phyloP scores from a whole-genome alignment of 1,139 yeast genomes.

The Arxiozyma telluris region DNA sequence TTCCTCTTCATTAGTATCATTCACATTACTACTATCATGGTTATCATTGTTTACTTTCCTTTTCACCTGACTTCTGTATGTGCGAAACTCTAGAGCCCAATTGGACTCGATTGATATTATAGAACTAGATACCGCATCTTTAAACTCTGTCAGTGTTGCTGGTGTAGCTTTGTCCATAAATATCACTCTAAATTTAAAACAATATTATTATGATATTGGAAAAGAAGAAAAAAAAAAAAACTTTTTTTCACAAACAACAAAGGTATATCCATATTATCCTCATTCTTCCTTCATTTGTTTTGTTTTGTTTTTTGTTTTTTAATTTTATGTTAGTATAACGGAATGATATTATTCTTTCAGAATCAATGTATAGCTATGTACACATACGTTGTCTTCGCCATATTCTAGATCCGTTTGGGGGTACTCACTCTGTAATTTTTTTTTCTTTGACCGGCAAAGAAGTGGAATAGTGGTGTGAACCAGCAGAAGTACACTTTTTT shows the following conservation, averaged over 20 bases:
- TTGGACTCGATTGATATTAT: slow-evolving; percentile 20
- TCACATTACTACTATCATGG: slow-evolving; percentile 9
- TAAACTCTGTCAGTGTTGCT: slow-evolving; percentile 25
- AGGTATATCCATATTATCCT: background rate
- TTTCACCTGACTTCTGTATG: slow-evolving; percentile 20
- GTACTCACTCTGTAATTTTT: too few species aligned
- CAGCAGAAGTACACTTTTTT: too few species aligned
- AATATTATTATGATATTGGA: background rate
- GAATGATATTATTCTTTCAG: too few species aligned
- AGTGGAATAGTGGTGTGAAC: background rate
- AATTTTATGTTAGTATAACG: background rate
- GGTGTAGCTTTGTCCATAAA: slow-evolving; percentile 29
- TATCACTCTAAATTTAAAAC: slow-evolving; percentile 17
- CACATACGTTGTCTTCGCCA: background rate
- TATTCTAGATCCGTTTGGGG: background rate
- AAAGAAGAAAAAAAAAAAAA: too few species aligned
- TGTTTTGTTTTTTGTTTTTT: background rate
- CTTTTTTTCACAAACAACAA: too few species aligned
- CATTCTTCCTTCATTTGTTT: background rate
- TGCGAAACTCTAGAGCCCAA: slow-evolving; percentile 28
- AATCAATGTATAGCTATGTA: background rate
- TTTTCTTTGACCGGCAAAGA: background rate
- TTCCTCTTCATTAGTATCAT: background rate
- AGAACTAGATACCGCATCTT: slow-evolving; percentile 24
- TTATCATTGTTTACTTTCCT: background rate